Conservation (phyloP, 148 eudicot genomes). For the Chenopodium berlandieri region DNA sequence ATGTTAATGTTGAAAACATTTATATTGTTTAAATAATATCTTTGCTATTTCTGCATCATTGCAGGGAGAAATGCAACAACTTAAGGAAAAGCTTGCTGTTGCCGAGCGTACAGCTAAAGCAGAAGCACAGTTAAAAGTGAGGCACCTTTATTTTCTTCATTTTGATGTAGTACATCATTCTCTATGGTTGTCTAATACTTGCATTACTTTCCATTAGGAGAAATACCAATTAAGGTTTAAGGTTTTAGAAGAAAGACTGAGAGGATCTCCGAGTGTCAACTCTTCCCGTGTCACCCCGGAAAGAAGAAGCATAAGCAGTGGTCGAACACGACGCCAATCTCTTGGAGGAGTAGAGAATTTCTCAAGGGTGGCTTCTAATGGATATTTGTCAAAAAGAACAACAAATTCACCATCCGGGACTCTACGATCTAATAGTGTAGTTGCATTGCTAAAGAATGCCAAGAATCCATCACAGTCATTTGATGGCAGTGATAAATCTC, state of each 20-base stretch:
- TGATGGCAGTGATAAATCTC: constrained; percentile 47
- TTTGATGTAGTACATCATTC: neutral
- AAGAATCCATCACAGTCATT: constrained; percentile 50
- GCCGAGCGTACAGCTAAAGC: constrained; percentile 95
- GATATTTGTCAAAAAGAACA: constrained; percentile 48
- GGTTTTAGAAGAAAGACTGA: constrained; percentile 86
- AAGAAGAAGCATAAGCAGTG: constrained; percentile 57
- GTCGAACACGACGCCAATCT: constrained; percentile 67
- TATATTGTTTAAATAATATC: neutral
- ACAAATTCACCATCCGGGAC: constrained; percentile 44
- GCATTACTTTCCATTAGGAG: constrained; percentile 44
- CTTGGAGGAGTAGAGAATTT: constrained; percentile 69
- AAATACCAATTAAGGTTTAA: constrained; percentile 88
- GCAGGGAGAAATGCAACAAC: constrained; percentile 92
- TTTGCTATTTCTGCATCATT: neutral
- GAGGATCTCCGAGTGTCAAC: constrained; percentile 40
- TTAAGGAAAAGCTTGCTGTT: constrained; percentile 75
- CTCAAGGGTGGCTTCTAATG: constrained; percentile 59
- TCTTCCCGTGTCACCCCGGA: constrained; percentile 43
- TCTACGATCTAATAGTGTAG: constrained; percentile 34
- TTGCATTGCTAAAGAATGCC: constrained; percentile 42
- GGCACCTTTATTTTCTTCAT: constrained; percentile 13
- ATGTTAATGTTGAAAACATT: neutral
- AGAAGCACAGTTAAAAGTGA: constrained; percentile 88
- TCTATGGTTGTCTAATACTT: constrained; percentile 15